Conservation (phyloP, 495 filamentous ascomycete species). For the Trypethelium eluteriae region DNA sequence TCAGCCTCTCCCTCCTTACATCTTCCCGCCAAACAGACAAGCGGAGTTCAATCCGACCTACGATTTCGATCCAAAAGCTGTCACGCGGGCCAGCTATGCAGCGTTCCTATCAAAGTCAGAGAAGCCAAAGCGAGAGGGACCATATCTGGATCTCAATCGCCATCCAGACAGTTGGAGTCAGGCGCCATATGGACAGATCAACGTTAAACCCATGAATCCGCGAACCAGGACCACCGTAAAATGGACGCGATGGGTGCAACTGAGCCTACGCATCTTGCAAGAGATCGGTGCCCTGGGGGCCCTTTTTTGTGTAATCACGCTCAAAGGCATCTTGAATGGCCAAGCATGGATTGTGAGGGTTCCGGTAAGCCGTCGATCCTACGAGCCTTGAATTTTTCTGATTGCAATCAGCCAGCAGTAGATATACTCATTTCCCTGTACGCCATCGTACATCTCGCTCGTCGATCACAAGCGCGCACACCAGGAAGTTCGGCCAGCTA, state of each 20-base stretch:
- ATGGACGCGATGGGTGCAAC: slow-evolving; percentile 54
- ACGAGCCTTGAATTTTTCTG: slow-evolving; percentile 16
- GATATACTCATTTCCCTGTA: slow-evolving; percentile 65
- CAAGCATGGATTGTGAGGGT: slow-evolving; percentile 70
- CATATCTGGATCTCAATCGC: slow-evolving; percentile 66
- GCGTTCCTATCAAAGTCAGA: slow-evolving; percentile 42
- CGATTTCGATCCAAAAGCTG: slow-evolving; percentile 73
- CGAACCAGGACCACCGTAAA: slow-evolving; percentile 62
- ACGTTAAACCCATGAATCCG: slow-evolving; percentile 59
- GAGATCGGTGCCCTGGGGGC: slow-evolving; percentile 62
- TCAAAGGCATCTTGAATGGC: slow-evolving; percentile 53
- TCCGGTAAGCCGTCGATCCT: slow-evolving; percentile 49
- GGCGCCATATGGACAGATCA: slow-evolving; percentile 41
- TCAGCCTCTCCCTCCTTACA: slow-evolving; percentile 63
- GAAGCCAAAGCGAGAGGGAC: slow-evolving; percentile 60
- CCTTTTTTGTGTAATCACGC: slow-evolving; percentile 63
- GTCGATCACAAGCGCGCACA: slow-evolving; percentile 58
- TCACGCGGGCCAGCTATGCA: slow-evolving; percentile 61
- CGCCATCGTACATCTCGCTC: slow-evolving; percentile 65
- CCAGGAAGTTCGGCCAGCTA: slow-evolving; percentile 75
- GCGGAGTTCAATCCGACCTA: slow-evolving; percentile 47
- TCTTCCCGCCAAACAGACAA: slow-evolving; percentile 57
- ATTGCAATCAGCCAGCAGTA: slow-evolving; percentile 52
- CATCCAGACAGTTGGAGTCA: slow-evolving; percentile 63
- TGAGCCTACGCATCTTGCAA: slow-evolving; percentile 55